Percentiles rank a stretch among this genome's conserved stretches.
These are phyloP conservation scores for Phytopythium oedochilum DNA, from an alignment of 352 stramenopile genomes.

Conservation along the genomic window DNA sequence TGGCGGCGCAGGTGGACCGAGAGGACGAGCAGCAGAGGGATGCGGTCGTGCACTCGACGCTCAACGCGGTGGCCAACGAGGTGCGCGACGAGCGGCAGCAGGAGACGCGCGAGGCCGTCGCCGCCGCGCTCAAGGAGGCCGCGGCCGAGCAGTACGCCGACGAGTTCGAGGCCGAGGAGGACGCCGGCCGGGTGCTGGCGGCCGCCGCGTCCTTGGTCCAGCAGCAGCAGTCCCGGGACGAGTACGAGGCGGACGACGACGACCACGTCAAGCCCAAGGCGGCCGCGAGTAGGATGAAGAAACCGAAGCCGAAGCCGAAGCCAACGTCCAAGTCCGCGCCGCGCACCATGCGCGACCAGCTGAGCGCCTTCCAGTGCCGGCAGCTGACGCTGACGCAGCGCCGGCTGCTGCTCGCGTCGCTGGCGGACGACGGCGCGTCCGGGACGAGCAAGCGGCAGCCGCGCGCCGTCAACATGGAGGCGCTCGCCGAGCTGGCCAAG, in stretches of 20 bases:
- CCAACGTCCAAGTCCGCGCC: too few species aligned
- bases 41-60: constrained; percentile 15
- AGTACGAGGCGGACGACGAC: background rate
- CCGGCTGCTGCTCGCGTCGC: constrained; percentile 55
- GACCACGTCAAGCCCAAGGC: background rate
- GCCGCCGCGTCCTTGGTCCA: constrained; percentile 16
- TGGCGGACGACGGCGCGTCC: constrained; percentile 13
- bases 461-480: constrained; percentile 21
- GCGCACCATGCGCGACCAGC: constrained; percentile 53
- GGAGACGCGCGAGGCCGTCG: constrained; percentile 18
- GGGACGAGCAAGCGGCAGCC: constrained; percentile 9
- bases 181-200: constrained; percentile 11
- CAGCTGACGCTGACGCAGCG: constrained; percentile 56
- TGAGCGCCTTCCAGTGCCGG: constrained; percentile 56
- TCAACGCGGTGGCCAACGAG: constrained; percentile 17
- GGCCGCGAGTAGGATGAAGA: background rate
- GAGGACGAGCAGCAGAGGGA: constrained; percentile 27
- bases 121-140: constrained; percentile 22
- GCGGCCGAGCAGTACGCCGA: constrained; percentile 24
- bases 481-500: constrained; percentile 41
- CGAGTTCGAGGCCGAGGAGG: constrained; percentile 44
- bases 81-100: constrained; percentile 24
- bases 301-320: constrained; percentile 6
- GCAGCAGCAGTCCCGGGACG: background rate
- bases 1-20: constrained; percentile 37